Evolutionary conservation across 768 basidiomycete species (phyloP).

Genomic region (Mycena alexandri): DNA sequence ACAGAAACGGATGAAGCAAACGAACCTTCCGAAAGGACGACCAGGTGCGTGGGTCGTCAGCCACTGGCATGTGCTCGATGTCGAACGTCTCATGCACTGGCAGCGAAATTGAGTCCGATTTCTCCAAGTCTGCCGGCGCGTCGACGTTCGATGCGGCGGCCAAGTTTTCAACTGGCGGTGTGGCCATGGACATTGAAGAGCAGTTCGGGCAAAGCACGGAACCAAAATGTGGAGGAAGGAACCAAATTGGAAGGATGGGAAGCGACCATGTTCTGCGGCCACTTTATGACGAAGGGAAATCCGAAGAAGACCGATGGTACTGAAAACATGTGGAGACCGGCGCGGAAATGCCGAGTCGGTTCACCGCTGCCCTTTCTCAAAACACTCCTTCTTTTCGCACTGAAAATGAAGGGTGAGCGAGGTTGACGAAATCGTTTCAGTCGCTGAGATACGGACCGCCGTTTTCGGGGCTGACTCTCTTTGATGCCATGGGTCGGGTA

Average conservation of each 20-base stretch:
- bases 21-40: conserved; percentile 66
- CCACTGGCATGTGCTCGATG: conserved; percentile 67
- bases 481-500: too few species aligned
- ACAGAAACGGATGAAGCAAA: neutral
- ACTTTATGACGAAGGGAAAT: conserved; percentile 20
- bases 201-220: neutral
- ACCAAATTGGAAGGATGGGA: neutral
- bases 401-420: neutral
- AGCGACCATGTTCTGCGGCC: neutral
- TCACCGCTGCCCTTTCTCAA: conserved; percentile 15
- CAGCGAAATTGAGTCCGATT: neutral
- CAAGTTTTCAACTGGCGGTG: neutral
- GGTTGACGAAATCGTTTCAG: too few species aligned
- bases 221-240: neutral
- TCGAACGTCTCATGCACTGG: conserved; percentile 44
- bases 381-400: neutral
- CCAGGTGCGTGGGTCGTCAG: conserved; percentile 75
- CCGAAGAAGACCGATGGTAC: conserved; percentile 32
- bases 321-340: conserved; percentile 27
- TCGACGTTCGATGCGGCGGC: neutral
- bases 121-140: neutral
- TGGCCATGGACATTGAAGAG: conserved; percentile 3
- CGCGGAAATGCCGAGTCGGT: conserved; percentile 11
- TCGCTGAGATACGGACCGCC: too few species aligned
- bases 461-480: too few species aligned